Conservation (phyloP, 257 asterid species). For the Nicotiana undulata region DNA sequence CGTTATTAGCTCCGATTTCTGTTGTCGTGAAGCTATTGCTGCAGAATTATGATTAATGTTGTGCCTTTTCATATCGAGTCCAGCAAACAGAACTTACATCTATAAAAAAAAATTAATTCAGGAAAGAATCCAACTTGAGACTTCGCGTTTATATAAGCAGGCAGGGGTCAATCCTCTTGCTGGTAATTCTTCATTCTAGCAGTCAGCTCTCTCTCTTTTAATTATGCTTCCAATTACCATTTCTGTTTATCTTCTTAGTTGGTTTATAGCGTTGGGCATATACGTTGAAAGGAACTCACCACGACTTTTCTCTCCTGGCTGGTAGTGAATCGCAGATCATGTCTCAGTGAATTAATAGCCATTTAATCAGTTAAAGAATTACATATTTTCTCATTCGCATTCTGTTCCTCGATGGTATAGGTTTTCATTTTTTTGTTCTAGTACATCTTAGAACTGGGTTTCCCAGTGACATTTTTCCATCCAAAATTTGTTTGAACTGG, state of each 20-base stretch:
- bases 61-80: background rate
- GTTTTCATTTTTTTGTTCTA: background rate
- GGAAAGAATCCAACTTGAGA: constrained; percentile 99
- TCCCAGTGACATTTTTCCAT: background rate
- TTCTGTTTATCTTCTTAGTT: background rate
- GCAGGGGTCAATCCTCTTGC: constrained; percentile 99
- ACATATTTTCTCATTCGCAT: background rate
- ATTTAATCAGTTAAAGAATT: background rate
- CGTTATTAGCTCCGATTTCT: no score
- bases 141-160: constrained; percentile 77
- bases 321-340: background rate
- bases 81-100: constrained; percentile 1
- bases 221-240: background rate
- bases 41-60: background rate
- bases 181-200: constrained; percentile 41
- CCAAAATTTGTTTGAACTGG: background rate
- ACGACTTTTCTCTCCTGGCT: background rate
- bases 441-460: background rate
- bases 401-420: background rate
- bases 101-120: constrained; percentile 13
- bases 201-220: background rate
- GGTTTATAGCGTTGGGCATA: background rate
- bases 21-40: no score
- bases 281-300: background rate
- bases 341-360: background rate